Evolutionary conservation across 164 flowering plant genomes (phyloP).

Genomic region (grape (Vitis vinifera)): ASM3070453v1 NC_081818.1:22892501-22893000

Average conservation of each 20-base stretch:
- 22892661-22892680: constrained; percentile 51
- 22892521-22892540: not conserved
- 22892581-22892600: not conserved
- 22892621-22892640: constrained; percentile 16
- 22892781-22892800: constrained; percentile 25
- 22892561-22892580: not conserved
- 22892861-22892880: constrained; percentile 25
- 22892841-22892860: constrained; percentile 21
- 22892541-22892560: not conserved
- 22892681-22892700: constrained; percentile 71
- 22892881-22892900: constrained; percentile 22
- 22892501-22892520: not conserved
- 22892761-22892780: constrained; percentile 45
- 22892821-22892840: constrained; percentile 28
- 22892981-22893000: constrained; percentile 59
- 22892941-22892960: constrained; percentile 23
- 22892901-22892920: constrained; percentile 7
- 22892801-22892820: constrained; percentile 17
- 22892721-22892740: constrained; percentile 92
- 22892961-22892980: constrained; percentile 34
- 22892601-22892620: constrained; percentile 4
- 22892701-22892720: constrained; percentile 79
- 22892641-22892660: constrained; percentile 63
- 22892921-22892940: constrained; percentile 27
- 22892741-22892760: constrained; percentile 80